Conservation (phyloP, 495 filamentous ascomycete genomes). For the Darksidea phi region DNA sequence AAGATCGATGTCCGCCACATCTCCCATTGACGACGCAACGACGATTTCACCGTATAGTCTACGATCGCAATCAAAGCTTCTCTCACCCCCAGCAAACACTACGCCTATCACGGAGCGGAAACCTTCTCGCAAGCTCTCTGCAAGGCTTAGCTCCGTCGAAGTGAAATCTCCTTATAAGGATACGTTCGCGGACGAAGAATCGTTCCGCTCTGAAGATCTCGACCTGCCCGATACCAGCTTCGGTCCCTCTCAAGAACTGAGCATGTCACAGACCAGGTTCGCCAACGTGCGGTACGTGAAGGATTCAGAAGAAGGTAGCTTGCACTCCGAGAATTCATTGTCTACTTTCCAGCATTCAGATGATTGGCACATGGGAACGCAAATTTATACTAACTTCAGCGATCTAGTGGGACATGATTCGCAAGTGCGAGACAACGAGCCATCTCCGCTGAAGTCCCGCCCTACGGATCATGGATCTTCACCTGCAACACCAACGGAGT, state of each 20-base stretch:
- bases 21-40: neutral
- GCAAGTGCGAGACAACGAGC: neutral
- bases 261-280: conserved; percentile 11
- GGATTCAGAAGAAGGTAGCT: conserved; percentile 26
- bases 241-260: conserved; percentile 23
- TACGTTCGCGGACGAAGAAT: neutral
- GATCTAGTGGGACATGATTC: neutral
- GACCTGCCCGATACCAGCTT: conserved; percentile 11
- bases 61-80: conserved; percentile 7
- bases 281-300: conserved; percentile 16
- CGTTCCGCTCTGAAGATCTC: conserved; percentile 1
- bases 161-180: neutral
- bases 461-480: neutral
- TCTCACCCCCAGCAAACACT: neutral
- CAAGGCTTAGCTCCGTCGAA: neutral
- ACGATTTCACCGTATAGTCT: conserved; percentile 7
- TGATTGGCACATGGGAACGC: conserved; percentile 4
- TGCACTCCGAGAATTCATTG: conserved; percentile 24
- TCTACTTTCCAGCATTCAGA: conserved; percentile 23
- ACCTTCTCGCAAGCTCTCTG: neutral
- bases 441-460: too few relatives aligned
- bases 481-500: neutral
- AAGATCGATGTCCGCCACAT: neutral
- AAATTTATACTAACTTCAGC: conserved; percentile 1
- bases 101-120: neutral